These are phyloP conservation scores for Syzygium grande DNA, from an alignment of 345 rosid genomes.

Conservation along the genomic window DNA sequence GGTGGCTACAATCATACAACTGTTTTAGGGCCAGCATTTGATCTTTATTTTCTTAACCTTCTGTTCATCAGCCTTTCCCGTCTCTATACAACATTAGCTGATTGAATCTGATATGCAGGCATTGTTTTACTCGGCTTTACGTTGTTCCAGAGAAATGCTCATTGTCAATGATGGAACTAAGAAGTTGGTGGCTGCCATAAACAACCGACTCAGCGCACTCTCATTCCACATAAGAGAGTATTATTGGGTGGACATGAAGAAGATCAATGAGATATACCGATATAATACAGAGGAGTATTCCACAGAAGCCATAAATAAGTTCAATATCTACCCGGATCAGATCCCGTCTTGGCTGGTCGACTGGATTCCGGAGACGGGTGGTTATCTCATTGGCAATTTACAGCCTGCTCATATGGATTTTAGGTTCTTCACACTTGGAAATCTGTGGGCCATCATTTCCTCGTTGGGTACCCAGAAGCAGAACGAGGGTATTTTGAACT, in stretches of 20 bases:
- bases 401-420: constrained; percentile 99
- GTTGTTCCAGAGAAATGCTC: constrained; percentile 88
- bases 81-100: neutral
- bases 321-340: constrained; percentile 95
- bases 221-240: constrained; percentile 90
- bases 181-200: constrained; percentile 75
- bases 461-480: constrained; percentile 66
- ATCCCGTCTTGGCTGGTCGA: constrained; percentile 93
- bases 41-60: neutral
- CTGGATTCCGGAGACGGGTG: constrained; percentile 87
- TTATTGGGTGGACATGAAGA: constrained; percentile 80
- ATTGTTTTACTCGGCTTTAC: constrained; percentile 79
- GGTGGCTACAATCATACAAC: neutral
- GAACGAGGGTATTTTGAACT: constrained; percentile 65
- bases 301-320: constrained; percentile 77
- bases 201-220: constrained; percentile 79
- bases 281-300: constrained; percentile 96
- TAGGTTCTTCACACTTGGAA: constrained; percentile 93
- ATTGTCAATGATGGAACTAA: constrained; percentile 71
- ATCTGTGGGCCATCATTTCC: constrained; percentile 75
- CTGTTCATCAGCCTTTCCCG: neutral
- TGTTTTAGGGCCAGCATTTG: neutral
- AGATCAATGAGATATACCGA: constrained; percentile 89
- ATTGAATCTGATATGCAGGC: constrained; percentile 39
- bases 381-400: constrained; percentile 83